phyloP scores from a whole-genome alignment of 768 basidiomycete species.

The Pleurotus platypus region DNA sequence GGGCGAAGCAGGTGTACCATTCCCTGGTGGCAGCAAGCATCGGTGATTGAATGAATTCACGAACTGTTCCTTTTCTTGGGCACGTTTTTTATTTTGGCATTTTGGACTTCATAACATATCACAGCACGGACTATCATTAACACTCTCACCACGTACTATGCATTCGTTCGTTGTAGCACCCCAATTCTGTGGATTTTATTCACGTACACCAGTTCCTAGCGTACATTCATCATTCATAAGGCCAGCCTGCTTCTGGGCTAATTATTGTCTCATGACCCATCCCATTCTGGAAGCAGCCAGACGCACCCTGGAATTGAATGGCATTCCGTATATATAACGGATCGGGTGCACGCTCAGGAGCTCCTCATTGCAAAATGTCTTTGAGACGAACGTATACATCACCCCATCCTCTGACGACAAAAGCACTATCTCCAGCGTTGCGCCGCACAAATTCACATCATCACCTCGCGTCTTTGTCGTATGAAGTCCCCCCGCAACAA shows the following conservation, averaged over 20 bases:
- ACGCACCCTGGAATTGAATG: background rate
- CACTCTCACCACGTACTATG: background rate
- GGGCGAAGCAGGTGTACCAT: slow-evolving; percentile 44
- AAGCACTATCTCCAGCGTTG: background rate
- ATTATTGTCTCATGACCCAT: background rate
- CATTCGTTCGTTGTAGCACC: no score
- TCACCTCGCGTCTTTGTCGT: background rate
- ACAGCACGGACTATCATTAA: background rate
- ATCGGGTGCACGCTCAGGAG: background rate
- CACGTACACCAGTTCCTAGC: background rate
- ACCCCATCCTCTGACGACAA: slow-evolving; percentile 9
- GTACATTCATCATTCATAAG: slow-evolving; percentile 7
- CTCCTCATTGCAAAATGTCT: slow-evolving; percentile 10
- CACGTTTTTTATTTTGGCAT: slow-evolving; percentile 6
- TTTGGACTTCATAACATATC: background rate
- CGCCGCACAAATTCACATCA: slow-evolving; percentile 5
- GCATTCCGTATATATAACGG: background rate
- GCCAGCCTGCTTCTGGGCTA: slow-evolving; percentile 2
- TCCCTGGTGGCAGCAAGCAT: slow-evolving; percentile 41
- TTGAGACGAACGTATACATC: slow-evolving; percentile 9
- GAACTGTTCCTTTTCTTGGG: slow-evolving; percentile 7
- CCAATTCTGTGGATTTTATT: background rate
- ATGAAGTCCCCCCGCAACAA: background rate
- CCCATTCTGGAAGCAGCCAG: background rate
- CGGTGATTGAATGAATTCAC: slow-evolving; percentile 2